These are phyloP conservation scores for Chiua virens DNA, from an alignment of 768 basidiomycete species.

Conservation along the genomic window DNA sequence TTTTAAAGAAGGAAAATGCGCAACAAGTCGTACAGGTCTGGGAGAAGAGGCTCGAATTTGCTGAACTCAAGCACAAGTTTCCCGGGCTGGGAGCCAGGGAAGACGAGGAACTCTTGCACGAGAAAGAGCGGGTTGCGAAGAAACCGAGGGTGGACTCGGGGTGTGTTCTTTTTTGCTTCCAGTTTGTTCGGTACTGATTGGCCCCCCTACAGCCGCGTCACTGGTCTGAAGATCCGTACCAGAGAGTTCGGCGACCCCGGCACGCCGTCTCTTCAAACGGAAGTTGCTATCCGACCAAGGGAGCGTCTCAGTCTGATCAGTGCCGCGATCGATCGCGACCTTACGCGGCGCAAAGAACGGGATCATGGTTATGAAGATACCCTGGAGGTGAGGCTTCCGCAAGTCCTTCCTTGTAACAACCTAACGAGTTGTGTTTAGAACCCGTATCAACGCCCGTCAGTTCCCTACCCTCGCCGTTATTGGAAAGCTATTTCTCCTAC, in stretches of 20 bases:
- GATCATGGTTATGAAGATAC: conserved; percentile 87
- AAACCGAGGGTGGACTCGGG: conserved; percentile 43
- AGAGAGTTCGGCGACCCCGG: no score
- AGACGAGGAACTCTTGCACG: conserved; percentile 70
- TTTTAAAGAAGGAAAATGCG: conserved; percentile 65
- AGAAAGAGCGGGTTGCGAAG: conserved; percentile 68
- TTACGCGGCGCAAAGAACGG: conserved; percentile 64
- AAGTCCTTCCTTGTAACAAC: background rate
- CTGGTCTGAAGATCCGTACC: conserved; percentile 50
- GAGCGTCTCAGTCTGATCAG: conserved; percentile 61
- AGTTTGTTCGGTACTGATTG: background rate
- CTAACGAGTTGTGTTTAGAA: conserved; percentile 42
- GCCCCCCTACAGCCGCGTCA: conserved; percentile 39
- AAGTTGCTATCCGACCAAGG: conserved; percentile 58
- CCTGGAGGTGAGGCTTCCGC: conserved; percentile 60
- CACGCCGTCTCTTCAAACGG: conserved; percentile 14
- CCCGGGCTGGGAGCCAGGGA: conserved; percentile 58
- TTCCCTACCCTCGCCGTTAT: conserved; percentile 39
- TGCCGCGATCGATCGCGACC: conserved; percentile 56
- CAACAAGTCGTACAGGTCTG: conserved; percentile 65
- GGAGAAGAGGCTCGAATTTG: conserved; percentile 66
- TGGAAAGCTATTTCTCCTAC: conserved; percentile 60
- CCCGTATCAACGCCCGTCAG: conserved; percentile 64
- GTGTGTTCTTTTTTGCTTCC: background rate
- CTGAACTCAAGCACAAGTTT: conserved; percentile 78